A percentile compares a stretch with the other conserved stretches of the same genome.
Evolutionary conservation across 257 asterid species (phyloP).

Genomic region (Plantago elongata): DNA sequence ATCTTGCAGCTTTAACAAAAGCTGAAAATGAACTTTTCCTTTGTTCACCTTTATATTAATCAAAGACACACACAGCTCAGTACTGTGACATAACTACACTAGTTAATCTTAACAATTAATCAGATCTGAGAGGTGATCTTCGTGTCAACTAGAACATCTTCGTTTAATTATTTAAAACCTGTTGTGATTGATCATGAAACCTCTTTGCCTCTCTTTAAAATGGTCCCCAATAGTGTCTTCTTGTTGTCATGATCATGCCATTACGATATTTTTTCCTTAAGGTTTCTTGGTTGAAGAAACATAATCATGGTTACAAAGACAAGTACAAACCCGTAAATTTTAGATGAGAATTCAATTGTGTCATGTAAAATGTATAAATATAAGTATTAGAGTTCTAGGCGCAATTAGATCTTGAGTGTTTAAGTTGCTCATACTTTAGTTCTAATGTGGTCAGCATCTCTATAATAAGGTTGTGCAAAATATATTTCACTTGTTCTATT

Average conservation of each 20-base stretch:
- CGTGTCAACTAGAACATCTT: background rate
- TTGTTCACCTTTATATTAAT: background rate
- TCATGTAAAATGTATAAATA: no score
- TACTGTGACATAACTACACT: background rate
- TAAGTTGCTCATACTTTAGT: no score
- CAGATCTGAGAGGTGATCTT: slow-evolving; percentile 5
- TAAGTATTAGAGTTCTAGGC: no score
- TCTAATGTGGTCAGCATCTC: no score
- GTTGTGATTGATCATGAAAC: background rate
- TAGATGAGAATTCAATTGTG: no score
- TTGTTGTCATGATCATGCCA: slow-evolving; percentile 18
- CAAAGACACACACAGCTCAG: background rate
- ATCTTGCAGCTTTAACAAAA: background rate
- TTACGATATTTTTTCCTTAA: background rate
- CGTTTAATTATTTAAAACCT: background rate
- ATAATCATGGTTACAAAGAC: slow-evolving; percentile 1
- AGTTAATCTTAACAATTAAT: background rate
- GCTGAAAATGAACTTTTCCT: slow-evolving; percentile 3
- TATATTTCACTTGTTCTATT: no score
- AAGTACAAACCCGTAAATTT: no score
- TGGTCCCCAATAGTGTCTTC: slow-evolving; percentile 20
- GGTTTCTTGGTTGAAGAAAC: slow-evolving; percentile 2
- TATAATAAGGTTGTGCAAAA: no score
- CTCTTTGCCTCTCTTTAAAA: background rate
- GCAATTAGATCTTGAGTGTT: no score